Base-by-base conservation (phyloP, 2,329 filamentous ascomycete genomes). In the Botryotinia globosa region DNA sequence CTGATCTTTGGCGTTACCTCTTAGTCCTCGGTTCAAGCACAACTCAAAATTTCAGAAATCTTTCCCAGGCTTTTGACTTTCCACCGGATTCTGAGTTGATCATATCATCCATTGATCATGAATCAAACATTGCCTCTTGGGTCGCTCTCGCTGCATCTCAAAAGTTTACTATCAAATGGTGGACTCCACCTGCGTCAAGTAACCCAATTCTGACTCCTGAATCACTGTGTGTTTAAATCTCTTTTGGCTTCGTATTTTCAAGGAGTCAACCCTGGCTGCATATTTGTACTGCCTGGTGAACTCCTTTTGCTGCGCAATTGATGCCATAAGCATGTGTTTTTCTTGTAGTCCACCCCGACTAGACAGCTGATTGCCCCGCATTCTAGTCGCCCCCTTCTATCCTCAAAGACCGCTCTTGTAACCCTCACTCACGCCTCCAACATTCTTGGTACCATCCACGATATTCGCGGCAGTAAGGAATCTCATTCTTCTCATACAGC, bases 61-160 rank as follows among this genome's bases (percentile, higher is more conserved):
- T 94, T 25, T 87, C 88, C 0, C 84, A 84, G 34, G 83, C 87
- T 3, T 81, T 91, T 8, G 77, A 80, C 18, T 88, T 90, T 78
- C 77, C 83, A 18, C 79, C 84, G 2, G 88, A 88, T 61, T 88
- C 90, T 74, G 91, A 93, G 78, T 85, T 95, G 66, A 83, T 96
- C 74, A 79, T 94, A 18, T 93, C 91, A 0, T 87, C 86, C 72
- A 83, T 94, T 71, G 92, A 94, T 80, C 92, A 95, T 78, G 92
- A 94, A 82, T 90, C 92, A 54, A 94, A 94, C 79, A 89, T 92
- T 72, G 88, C 90, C 1, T 86, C 92, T 0, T 95, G 92, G 93
- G 82, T 93, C 0, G 86, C 88, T 67, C 85, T 94, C 39, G 92
- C 92, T 2, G 81, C 85, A 44, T 85, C 87, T 22, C 85, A 89